A percentile compares a stretch with the other conserved stretches of the same genome.
Evolutionary conservation across 2,329 filamentous ascomycete species (phyloP).

Genomic region (Pseudogymnoascus sp.): DNA sequence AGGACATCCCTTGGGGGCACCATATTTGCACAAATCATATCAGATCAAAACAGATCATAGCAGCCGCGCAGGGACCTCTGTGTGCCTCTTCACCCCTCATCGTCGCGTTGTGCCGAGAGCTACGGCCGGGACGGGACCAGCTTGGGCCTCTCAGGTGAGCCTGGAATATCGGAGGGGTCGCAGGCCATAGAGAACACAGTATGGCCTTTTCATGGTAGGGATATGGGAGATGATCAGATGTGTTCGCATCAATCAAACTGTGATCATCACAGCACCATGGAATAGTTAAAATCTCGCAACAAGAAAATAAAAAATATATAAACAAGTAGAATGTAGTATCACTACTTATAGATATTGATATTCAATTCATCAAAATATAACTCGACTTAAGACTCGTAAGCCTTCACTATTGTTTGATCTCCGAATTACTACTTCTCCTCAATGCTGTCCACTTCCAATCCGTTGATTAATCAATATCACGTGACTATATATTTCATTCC

Average conservation of each 20-base stretch:
- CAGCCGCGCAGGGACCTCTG: background rate
- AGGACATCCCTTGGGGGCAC: background rate
- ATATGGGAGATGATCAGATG: background rate
- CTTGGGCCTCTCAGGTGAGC: background rate
- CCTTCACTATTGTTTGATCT: background rate
- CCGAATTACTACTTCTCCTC: background rate
- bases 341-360: background rate
- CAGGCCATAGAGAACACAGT: background rate
- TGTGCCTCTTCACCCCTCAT: background rate
- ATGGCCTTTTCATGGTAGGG: background rate
- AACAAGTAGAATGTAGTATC: background rate
- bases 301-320: background rate
- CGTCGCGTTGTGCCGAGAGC: background rate
- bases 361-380: background rate
- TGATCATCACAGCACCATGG: background rate
- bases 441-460: background rate
- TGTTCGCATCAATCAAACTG: background rate
- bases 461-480: background rate
- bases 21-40: background rate
- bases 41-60: slow-evolving; percentile 3
- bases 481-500: background rate
- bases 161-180: background rate
- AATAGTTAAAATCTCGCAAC: background rate
- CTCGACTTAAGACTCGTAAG: background rate
- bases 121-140: background rate